Conservation (phyloP, 2,329 filamentous ascomycete genomes). For the Fusarium subtropicale region DNA sequence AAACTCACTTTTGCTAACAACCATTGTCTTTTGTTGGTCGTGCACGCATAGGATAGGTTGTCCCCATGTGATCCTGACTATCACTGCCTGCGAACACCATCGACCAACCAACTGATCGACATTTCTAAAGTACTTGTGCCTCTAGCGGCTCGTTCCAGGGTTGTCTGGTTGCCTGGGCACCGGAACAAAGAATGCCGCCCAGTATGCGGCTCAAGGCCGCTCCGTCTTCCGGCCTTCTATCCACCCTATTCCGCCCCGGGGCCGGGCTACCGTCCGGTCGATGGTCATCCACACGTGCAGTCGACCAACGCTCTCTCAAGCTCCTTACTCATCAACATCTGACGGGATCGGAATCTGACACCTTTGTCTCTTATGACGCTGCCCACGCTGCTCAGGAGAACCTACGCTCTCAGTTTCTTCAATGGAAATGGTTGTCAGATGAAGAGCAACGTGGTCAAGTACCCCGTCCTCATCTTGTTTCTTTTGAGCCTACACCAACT, state of each 20-base stretch:
- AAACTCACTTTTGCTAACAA: conserved; percentile 30
- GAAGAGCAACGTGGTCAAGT: conserved; percentile 45
- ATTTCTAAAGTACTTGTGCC: not conserved
- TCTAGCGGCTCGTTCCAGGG: not conserved
- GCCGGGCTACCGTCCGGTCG: conserved; percentile 18
- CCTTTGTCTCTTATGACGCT: conserved; percentile 49
- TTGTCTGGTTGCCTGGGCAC: not conserved
- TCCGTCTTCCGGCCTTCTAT: conserved; percentile 20
- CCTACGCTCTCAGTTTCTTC: conserved; percentile 51
- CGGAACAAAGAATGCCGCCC: conserved; percentile 16
- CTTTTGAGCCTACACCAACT: conserved; percentile 83
- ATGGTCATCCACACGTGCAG: conserved; percentile 22
- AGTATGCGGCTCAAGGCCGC: conserved; percentile 18
- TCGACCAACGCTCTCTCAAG: conserved; percentile 30
- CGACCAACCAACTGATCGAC: conserved; percentile 12
- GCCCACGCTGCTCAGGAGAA: conserved; percentile 51
- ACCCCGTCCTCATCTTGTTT: conserved; percentile 78
- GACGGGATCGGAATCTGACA: conserved; percentile 26
- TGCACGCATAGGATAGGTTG: conserved; percentile 1
- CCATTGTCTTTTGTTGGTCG: conserved; percentile 1
- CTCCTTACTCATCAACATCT: conserved; percentile 51
- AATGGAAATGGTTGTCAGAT: conserved; percentile 50
- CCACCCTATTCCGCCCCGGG: conserved; percentile 31
- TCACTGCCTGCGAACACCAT: conserved; percentile 9
- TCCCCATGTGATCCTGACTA: conserved; percentile 18